Evolutionary conservation across 2,329 filamentous ascomycete genomes (phyloP), one percentile per base, ranked within the genome.

Genomic region (Apiospora saccharicola): DNA sequence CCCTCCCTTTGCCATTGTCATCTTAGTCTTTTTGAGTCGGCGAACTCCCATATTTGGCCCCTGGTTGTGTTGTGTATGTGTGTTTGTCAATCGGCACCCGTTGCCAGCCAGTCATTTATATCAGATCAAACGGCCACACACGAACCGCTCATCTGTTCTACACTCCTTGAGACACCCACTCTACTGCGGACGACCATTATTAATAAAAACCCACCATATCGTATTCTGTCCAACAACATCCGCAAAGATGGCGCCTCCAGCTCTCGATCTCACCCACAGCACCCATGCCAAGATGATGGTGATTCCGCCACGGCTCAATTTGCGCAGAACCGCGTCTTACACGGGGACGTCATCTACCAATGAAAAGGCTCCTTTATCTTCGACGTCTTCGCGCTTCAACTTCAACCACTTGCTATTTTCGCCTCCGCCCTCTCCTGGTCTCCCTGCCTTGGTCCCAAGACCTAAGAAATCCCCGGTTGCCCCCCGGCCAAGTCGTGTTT

Each of bases 371-470:
- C 87, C 88, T 8, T n/a, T 46, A 14, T 68, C 67, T 22, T 44
- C 67, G 19, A 91, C 86, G 37, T 91, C 87, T 46, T 90, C 90
- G 24, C 85, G 89, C 67, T 91, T 91, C 81, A 90, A 84, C 80
- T 91, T 92, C 82, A 91, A 91, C 77, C 90, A 93, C 74, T 86
- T 93, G 51, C 84, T 91, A 76, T 91, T 90, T 80, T 91, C 89
- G 1, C 93, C 92, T 37, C 91, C 92, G 4, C 88, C 89, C 46
- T 96, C 91, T 1, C 93, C 92, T 2, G 89, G 90, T 74, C 87
- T 95, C 69, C 93, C 92, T 16, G 90, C 90, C 19, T 86, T 93
- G 70, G 85, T 92, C 47, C 90, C 90, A 19, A 87, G 91, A 74
- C 89, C 90, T 78, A 88, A 91, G 78, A 91, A 92, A 81, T 88